phyloP scores from a whole-genome alignment of 2,329 filamentous ascomycete species.

The Neobulgaria alba region DNA sequence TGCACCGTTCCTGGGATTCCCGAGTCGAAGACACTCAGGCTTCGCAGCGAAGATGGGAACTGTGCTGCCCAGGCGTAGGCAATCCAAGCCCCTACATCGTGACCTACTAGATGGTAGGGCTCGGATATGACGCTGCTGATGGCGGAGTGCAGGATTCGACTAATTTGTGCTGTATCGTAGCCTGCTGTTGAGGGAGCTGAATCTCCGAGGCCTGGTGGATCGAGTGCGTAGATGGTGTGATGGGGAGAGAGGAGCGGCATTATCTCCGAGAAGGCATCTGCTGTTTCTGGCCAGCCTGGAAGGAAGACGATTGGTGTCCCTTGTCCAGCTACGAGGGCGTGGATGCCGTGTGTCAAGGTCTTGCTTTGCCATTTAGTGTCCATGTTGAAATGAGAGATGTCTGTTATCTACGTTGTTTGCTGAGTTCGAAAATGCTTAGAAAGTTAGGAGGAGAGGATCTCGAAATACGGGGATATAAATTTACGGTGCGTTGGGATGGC shows the following conservation, averaged over 20 bases:
- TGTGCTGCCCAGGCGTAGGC: slow-evolving; percentile 3
- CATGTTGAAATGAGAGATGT: no score
- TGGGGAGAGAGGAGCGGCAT: background rate
- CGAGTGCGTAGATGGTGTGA: background rate
- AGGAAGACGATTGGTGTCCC: background rate
- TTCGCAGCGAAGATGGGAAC: background rate
- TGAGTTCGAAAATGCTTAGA: no score
- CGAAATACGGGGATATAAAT: no score
- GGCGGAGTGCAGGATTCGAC: background rate
- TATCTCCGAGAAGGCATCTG: background rate
- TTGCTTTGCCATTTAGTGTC: background rate
- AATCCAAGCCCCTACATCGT: slow-evolving; percentile 2
- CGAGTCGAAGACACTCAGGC: background rate
- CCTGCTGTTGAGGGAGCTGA: background rate
- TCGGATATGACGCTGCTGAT: background rate
- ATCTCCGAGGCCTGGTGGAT: background rate
- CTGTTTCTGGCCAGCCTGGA: slow-evolving; percentile 1
- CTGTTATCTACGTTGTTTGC: no score
- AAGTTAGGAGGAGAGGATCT: no score
- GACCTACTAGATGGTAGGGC: slow-evolving; percentile 1
- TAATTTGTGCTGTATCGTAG: background rate
- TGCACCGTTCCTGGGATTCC: background rate
- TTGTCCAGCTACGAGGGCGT: background rate
- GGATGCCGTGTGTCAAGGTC: background rate
- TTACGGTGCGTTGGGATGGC: no score